Conservation (phyloP, 768 basidiomycete genomes). For the Galerina marginata region DNA sequence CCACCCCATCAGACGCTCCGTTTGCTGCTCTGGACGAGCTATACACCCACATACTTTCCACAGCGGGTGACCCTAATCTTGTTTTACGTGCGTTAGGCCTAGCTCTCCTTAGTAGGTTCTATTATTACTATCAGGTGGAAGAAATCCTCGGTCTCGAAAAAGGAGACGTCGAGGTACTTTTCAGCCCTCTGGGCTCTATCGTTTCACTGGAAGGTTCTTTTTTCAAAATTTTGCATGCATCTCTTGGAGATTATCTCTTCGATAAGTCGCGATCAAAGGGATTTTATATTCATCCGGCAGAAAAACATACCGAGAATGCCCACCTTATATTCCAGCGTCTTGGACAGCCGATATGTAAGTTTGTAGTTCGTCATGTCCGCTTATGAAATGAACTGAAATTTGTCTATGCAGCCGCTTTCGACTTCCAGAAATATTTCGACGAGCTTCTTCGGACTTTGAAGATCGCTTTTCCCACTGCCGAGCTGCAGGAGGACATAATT, state of each 20-base stretch:
- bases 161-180: neutral
- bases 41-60: constrained; percentile 13
- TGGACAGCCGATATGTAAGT: no score
- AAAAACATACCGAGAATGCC: neutral
- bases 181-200: neutral
- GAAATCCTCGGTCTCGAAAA: neutral
- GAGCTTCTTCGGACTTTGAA: neutral
- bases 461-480: neutral
- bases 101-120: neutral
- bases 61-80: neutral
- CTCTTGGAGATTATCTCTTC: constrained; percentile 1
- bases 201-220: neutral
- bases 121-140: neutral
- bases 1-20: constrained; percentile 1
- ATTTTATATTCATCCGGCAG: neutral
- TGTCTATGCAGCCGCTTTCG: neutral
- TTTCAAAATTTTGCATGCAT: neutral
- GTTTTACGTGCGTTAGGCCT: neutral
- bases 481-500: neutral
- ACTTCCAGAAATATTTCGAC: neutral
- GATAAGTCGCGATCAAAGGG: neutral
- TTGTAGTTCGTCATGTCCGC: no score
- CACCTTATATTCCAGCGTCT: neutral
- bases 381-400: neutral
- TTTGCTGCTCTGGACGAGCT: constrained; percentile 17